Percentiles rank a stretch among this genome's conserved stretches.
phyloP scores from a whole-genome alignment of 2,329 filamentous ascomycete genomes.

The Colletotrichum agaves region DNA sequence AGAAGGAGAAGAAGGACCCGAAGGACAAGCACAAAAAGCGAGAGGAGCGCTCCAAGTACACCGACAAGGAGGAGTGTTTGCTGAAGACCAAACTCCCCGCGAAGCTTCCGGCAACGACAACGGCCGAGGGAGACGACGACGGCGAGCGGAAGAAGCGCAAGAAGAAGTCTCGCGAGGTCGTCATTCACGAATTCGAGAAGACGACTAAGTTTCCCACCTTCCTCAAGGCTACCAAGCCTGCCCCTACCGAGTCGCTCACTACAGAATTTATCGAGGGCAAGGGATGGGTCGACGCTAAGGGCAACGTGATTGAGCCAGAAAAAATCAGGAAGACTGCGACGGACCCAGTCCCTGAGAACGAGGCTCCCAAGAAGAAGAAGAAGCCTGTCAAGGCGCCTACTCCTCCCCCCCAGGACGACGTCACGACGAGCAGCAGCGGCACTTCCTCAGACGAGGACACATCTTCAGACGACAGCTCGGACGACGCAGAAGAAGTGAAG shows the following conservation, averaged over 20 bases:
- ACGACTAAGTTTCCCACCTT: slow-evolving; percentile 86
- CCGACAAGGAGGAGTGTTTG: slow-evolving; percentile 81
- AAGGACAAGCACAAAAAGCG: slow-evolving; percentile 67
- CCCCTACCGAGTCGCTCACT: slow-evolving; percentile 55
- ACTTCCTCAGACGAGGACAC: slow-evolving; percentile 47
- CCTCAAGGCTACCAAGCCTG: slow-evolving; percentile 67
- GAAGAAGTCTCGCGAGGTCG: slow-evolving; percentile 69
- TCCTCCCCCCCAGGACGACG: slow-evolving; percentile 42
- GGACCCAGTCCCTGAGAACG: slow-evolving; percentile 41
- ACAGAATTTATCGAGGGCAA: slow-evolving; percentile 81
- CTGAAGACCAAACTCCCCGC: slow-evolving; percentile 81
- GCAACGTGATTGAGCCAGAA: slow-evolving; percentile 76
- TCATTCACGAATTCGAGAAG: slow-evolving; percentile 91
- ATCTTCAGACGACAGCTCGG: slow-evolving; percentile 47
- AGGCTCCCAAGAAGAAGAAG: slow-evolving; percentile 37
- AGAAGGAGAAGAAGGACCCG: slow-evolving; percentile 61
- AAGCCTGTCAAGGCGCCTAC: slow-evolving; percentile 32
- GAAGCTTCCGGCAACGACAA: slow-evolving; percentile 50
- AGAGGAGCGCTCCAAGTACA: slow-evolving; percentile 79
- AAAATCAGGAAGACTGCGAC: slow-evolving; percentile 49
- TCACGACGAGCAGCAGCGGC: slow-evolving; percentile 53
- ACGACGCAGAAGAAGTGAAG: slow-evolving; percentile 40
- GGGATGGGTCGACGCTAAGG: slow-evolving; percentile 87
- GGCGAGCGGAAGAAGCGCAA: slow-evolving; percentile 68
- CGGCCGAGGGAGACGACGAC: slow-evolving; percentile 52